These are phyloP conservation scores for Sordaria brevicollis DNA, from an alignment of 495 filamentous ascomycete genomes.

Conservation along the genomic window DNA sequence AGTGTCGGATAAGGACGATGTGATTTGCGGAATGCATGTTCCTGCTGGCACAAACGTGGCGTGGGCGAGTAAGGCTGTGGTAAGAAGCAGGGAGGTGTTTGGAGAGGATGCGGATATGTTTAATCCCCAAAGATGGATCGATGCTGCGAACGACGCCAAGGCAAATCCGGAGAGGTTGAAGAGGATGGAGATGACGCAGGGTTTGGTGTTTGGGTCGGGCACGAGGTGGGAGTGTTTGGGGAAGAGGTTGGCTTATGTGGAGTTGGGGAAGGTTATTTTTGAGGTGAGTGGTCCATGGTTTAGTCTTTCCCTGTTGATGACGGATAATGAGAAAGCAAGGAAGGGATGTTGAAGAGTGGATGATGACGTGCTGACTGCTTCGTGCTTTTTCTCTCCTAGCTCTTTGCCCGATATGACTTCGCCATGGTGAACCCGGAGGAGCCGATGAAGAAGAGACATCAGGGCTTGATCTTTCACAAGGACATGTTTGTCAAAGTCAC, in stretches of 20 bases:
- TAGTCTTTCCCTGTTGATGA: background rate
- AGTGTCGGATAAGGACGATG: constrained; percentile 6
- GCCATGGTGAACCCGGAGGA: constrained; percentile 31
- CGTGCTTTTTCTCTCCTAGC: constrained; percentile 18
- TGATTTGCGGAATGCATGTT: constrained; percentile 6
- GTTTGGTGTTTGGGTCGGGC: constrained; percentile 45
- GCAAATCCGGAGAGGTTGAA: constrained; percentile 30
- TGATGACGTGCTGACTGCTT: background rate
- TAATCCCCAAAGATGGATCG: constrained; percentile 33
- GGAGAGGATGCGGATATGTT: constrained; percentile 36
- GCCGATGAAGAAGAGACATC: constrained; percentile 17
- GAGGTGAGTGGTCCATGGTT: constrained; percentile 33
- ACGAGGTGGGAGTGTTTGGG: constrained; percentile 42
- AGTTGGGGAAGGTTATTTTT: constrained; percentile 41
- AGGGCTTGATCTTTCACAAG: constrained; percentile 4
- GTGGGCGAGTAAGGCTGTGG: constrained; percentile 22
- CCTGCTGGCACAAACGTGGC: constrained; percentile 9
- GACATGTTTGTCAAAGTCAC: constrained; percentile 4
- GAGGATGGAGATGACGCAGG: constrained; percentile 38
- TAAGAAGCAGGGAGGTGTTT: constrained; percentile 40
- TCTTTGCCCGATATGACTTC: constrained; percentile 37
- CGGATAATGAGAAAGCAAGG: no score
- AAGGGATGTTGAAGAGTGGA: no score
- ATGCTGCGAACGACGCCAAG: constrained; percentile 7
- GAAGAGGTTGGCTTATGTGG: constrained; percentile 44